These are phyloP conservation scores for Gonium pectorale DNA, from an alignment of 139 green algal species.

Conservation along the genomic window DNA sequence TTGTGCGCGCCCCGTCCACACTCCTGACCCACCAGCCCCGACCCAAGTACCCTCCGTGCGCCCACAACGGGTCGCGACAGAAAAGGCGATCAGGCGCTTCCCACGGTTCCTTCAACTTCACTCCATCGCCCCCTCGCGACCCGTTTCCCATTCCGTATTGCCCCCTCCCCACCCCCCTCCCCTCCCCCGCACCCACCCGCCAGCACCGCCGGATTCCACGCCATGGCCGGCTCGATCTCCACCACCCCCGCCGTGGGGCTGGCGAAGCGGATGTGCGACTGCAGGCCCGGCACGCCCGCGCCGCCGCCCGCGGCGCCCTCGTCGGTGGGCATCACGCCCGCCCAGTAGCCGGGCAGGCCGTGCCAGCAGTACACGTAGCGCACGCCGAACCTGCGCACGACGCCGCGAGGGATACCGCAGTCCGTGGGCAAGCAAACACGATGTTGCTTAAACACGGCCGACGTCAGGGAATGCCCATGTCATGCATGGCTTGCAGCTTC, in stretches of 20 bases:
- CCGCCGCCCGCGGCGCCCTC: slow-evolving; percentile 2
- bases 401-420: neutral
- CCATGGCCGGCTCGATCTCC: slow-evolving; percentile 88
- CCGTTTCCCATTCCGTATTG: too few relatives aligned
- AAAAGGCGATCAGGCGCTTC: too few relatives aligned
- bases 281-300: slow-evolving; percentile 14
- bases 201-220: slow-evolving; percentile 75
- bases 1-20: too few relatives aligned
- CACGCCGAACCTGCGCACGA: slow-evolving; percentile 62
- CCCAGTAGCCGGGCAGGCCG: slow-evolving; percentile 95
- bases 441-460: too few relatives aligned
- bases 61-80: too few relatives aligned
- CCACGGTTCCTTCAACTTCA: too few relatives aligned
- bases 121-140: too few relatives aligned
- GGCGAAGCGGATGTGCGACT: slow-evolving; percentile 11
- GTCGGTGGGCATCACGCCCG: slow-evolving; percentile 78
- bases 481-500: too few relatives aligned
- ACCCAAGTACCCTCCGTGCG: too few relatives aligned
- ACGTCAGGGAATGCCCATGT: too few relatives aligned
- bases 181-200: slow-evolving; percentile 4
- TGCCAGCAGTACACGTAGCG: slow-evolving; percentile 96
- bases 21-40: too few relatives aligned
- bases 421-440: too few relatives aligned
- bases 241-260: slow-evolving; percentile 40
- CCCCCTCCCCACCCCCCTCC: neutral